Base-by-base conservation (phyloP, 2,329 filamentous ascomycete genomes). In the Epichloe bromicola region DNA sequence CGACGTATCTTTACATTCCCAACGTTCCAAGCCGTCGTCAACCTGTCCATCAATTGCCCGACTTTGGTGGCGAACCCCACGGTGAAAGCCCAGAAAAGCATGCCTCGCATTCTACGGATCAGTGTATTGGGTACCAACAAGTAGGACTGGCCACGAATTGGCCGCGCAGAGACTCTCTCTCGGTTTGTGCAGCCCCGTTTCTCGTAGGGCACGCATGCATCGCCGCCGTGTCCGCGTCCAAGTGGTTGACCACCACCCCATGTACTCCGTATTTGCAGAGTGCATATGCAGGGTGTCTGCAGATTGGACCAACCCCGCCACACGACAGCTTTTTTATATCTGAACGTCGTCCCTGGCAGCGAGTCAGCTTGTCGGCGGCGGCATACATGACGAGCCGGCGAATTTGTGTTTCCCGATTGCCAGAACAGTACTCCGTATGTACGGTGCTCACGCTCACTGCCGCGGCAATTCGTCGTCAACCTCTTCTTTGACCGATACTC, bases 401-500 rank as follows among this genome's bases (percentile, higher is more conserved):
- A n/a, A n/a, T 44, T 17, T 45, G 23, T 30, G 23, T n/a, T 34
- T 45, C 26, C 26, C n/a, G 7, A 33, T 45, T 33, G 7, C n/a
- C 17, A 20, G 11, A 42, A 20, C 1, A 23, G 23, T 17, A n/a
- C n/a, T n/a, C n/a, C n/a, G n/a, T n/a, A 14, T 3, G 17, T 33
- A 10, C 38, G 38, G 10, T n/a, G 38, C 12, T 15, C 8, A 8
- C 14, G 34, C 19, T 34, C 30, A 45, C 30, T 45, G 12, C 11
- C 5, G n/a, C 20, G n/a, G 11, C 11, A 17, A 17, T 42, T 36
- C 26, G 14, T 43, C 11, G 23, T 30, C 15, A 15, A 30, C 40
- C 40, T 49, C 51, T 4, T 54, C 55, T 40, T 65, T 62, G 49
- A 60, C 59, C 53, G 57, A 19, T 33, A 53, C 20, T 17, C 55